These are phyloP conservation scores for Evernia prunastri DNA, from an alignment of 495 filamentous ascomycete genomes.

Conservation along the genomic window DNA sequence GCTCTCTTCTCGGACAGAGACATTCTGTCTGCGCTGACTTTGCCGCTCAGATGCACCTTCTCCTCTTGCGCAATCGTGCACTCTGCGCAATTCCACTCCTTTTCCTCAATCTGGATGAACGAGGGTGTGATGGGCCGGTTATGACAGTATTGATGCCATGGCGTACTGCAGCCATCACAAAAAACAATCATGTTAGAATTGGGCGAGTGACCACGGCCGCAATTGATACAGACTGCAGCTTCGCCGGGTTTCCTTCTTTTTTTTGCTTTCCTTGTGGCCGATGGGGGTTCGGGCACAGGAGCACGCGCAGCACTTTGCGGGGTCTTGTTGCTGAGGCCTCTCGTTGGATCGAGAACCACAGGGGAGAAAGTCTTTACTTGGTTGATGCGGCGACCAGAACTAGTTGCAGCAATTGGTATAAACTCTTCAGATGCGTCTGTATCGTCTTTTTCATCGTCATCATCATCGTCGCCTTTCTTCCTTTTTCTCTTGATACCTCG, in stretches of 20 bases:
- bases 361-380: slow-evolving; percentile 61
- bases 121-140: slow-evolving; percentile 70
- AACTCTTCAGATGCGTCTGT: slow-evolving; percentile 45
- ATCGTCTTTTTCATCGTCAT: slow-evolving; percentile 41
- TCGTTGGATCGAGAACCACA: slow-evolving; percentile 32
- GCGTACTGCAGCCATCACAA: slow-evolving; percentile 82
- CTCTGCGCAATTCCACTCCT: slow-evolving; percentile 70
- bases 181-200: slow-evolving; percentile 83
- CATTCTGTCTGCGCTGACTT: slow-evolving; percentile 40
- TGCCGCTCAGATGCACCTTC: slow-evolving; percentile 19
- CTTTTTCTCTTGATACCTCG: slow-evolving; percentile 39
- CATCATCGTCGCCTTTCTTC: slow-evolving; percentile 40
- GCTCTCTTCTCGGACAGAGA: slow-evolving; percentile 37
- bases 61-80: slow-evolving; percentile 48
- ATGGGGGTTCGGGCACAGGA: slow-evolving; percentile 21
- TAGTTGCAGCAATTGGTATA: slow-evolving; percentile 60
- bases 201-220: slow-evolving; percentile 69
- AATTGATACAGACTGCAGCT: slow-evolving; percentile 60
- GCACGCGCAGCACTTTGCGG: slow-evolving; percentile 32
- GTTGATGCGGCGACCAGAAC: slow-evolving; percentile 74
- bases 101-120: slow-evolving; percentile 57
- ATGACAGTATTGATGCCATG: slow-evolving; percentile 91
- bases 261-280: slow-evolving; percentile 37
- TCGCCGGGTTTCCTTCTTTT: slow-evolving; percentile 39
- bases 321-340: slow-evolving; percentile 32